Evolutionary conservation across 495 filamentous ascomycete genomes (phyloP).

Genomic region (Neurospora terricola): DNA sequence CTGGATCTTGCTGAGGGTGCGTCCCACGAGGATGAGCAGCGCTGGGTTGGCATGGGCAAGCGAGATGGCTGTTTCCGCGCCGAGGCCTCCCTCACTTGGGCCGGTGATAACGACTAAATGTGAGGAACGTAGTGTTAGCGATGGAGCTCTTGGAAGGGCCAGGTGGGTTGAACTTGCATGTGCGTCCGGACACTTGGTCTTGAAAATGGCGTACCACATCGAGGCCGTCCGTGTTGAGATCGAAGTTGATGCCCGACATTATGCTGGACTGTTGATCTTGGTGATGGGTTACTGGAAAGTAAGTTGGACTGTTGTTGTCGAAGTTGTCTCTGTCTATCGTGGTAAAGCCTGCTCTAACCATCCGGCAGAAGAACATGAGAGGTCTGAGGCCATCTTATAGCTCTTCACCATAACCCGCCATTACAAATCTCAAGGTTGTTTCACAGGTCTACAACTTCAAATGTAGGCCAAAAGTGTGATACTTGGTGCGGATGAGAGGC

Average conservation of each 20-base stretch:
- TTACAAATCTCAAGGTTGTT: background rate
- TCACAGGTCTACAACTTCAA: background rate
- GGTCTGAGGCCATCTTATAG: background rate
- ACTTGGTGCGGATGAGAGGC: background rate
- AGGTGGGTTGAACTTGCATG: constrained; percentile 16
- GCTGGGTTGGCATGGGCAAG: constrained; percentile 33
- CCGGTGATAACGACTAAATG: constrained; percentile 39
- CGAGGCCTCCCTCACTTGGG: constrained; percentile 35
- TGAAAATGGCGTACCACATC: constrained; percentile 28
- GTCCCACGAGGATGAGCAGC: constrained; percentile 33
- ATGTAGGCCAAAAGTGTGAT: background rate
- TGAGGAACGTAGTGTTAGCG: background rate
- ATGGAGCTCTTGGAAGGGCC: background rate
- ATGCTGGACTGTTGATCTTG: background rate
- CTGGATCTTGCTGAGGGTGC: constrained; percentile 27
- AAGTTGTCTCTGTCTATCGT: background rate
- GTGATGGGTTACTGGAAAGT: background rate
- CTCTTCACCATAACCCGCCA: background rate
- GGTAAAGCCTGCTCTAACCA: background rate
- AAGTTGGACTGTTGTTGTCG: background rate
- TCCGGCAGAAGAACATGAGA: background rate
- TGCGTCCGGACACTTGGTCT: constrained; percentile 27
- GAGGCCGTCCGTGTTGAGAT: constrained; percentile 20
- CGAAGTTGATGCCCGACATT: background rate
- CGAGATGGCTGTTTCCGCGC: constrained; percentile 34